These are phyloP conservation scores for Curvularia spicifera DNA, from an alignment of 2,329 filamentous ascomycete species.

Conservation along the genomic window DNA sequence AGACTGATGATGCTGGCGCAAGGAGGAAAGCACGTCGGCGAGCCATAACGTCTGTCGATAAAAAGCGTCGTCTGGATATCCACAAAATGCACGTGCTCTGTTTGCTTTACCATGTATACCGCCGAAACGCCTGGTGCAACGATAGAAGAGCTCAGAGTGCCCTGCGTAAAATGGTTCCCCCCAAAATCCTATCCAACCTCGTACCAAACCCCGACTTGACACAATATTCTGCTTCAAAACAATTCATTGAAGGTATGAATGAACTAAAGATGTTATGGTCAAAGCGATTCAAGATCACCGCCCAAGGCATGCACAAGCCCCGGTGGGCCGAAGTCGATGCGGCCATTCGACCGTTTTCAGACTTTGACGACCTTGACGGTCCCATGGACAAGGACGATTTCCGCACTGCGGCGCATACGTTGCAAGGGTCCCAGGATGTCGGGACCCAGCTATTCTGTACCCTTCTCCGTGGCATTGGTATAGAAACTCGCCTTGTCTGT, in stretches of 20 bases:
- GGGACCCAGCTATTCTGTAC: conserved; percentile 92
- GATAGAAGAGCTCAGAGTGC: conserved; percentile 69
- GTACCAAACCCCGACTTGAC: conserved; percentile 70
- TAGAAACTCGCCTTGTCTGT: conserved; percentile 83
- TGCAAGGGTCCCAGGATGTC: conserved; percentile 85
- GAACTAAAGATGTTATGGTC: conserved; percentile 72
- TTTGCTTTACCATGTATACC: conserved; percentile 76
- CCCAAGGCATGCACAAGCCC: conserved; percentile 52
- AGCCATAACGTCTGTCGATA: conserved; percentile 63
- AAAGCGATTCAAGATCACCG: conserved; percentile 72
- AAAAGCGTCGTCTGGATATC: conserved; percentile 70
- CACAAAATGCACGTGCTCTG: conserved; percentile 89
- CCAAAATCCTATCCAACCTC: conserved; percentile 70
- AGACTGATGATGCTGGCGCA: conserved; percentile 40
- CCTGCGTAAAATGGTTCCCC: conserved; percentile 63
- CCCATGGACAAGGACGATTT: conserved; percentile 77
- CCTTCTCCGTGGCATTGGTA: conserved; percentile 78
- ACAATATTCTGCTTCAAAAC: conserved; percentile 77
- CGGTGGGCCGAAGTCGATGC: conserved; percentile 76
- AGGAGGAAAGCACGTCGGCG: conserved; percentile 54
- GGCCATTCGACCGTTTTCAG: conserved; percentile 57
- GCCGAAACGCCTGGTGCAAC: conserved; percentile 90
- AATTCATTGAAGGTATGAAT: conserved; percentile 79
- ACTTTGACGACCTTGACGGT: conserved; percentile 68
- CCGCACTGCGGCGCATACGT: conserved; percentile 67